Conservation (phyloP, 225 moss, liverwort and hornwort genomes). For the Sphagnum tenellum region DNA sequence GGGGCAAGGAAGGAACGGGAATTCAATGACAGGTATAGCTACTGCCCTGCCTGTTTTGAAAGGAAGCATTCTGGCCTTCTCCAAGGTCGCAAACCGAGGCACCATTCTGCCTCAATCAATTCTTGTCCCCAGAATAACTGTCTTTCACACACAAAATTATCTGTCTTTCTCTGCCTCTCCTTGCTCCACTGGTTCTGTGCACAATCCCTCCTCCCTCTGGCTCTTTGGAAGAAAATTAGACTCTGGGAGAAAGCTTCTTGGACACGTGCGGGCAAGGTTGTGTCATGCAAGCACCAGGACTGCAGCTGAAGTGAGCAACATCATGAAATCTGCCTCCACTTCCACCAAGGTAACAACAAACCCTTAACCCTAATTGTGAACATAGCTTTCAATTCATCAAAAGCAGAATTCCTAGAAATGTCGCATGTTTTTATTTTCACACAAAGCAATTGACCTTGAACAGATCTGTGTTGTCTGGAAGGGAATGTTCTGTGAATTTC, state of each 20-base stretch:
- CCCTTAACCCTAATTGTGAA: not conserved
- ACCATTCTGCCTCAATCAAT: not conserved
- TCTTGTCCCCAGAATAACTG: too few species aligned
- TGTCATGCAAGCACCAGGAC: conserved; percentile 14
- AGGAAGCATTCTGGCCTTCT: conserved; percentile 28
- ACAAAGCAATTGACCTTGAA: not conserved
- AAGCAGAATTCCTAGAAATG: not conserved
- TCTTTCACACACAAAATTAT: too few species aligned
- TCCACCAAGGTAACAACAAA: conserved; percentile 28
- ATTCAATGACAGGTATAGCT: conserved; percentile 52
- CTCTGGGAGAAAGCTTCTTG: conserved; percentile 23
- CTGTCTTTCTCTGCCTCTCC: too few species aligned
- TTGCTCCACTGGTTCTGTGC: too few species aligned
- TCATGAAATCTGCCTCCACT: conserved; percentile 32
- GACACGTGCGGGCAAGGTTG: conserved; percentile 14
- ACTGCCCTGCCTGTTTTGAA: conserved; percentile 37
- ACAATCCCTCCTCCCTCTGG: too few species aligned
- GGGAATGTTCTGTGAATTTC: not conserved
- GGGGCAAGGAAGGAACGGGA: too few species aligned
- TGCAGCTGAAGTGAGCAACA: conserved; percentile 20
- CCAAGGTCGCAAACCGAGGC: conserved; percentile 15
- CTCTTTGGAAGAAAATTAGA: conserved; percentile 1
- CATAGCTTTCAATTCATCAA: not conserved
- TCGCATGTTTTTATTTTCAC: not conserved
- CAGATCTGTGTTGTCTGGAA: not conserved